Base-by-base conservation (phyloP, 768 basidiomycete genomes). In the Lactarius hengduanensis region DNA sequence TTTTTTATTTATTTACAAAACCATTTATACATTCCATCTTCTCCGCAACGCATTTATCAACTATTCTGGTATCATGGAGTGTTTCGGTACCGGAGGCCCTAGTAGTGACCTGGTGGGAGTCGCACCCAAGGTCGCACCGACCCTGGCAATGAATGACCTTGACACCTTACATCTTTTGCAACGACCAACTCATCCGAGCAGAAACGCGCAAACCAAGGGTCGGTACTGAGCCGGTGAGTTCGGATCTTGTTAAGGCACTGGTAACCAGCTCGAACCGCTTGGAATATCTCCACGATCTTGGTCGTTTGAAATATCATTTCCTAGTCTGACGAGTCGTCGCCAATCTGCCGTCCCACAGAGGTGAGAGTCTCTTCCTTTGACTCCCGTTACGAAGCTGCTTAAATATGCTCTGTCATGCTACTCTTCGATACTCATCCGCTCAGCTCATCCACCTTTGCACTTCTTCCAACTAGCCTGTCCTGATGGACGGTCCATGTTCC, bases 401-500 rank as follows among this genome's bases (percentile, higher is more conserved):
- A 70, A 62, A 70, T 69, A 64, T 61, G 61, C 55, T 20, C 43
- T 43, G 62, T 55, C 67, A 70, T 70, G 63, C 61, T 11, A 64
- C 63, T 56, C 55, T 47, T 54, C 47, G 57, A 62, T 59, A 68
- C 58, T 57, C 61, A 53, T 62, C 69, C 69, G n/a, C n/a, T n/a
- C n/a, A n/a, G 43, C 54, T 47, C 54, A 55, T 54, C 22, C 62
- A 61, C 67, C 61, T 57, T 61, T 41, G 61, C 60, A 11, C 47
- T 47, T 54, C 62, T 32, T 41, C 59, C 40, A 22, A 18, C 45
- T 13, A 50, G 10, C 26, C 4, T 53, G 9, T 26, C 61, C 56
- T 64, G 60, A 85, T 84, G 91, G 90, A 92, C 69, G 86, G 85
- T 72, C 86, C 92, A 77, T 91, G 92, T 77, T 92, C 94, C 77